These are phyloP conservation scores for Aspergillus pseudotamarii DNA, from an alignment of 2,329 filamentous ascomycete genomes.

Conservation along the genomic window DNA sequence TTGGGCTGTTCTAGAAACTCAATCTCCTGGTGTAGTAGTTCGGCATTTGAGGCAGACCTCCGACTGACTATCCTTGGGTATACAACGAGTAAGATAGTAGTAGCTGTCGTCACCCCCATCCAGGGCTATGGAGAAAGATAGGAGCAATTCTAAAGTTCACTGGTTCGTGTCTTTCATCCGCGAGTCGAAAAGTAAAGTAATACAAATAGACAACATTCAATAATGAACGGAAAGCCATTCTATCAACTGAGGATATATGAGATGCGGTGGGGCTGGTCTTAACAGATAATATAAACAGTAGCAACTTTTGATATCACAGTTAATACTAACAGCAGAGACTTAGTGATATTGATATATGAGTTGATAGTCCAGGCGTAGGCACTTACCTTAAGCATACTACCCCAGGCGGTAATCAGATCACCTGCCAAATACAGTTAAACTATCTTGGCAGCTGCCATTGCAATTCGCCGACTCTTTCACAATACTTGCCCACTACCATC, in stretches of 20 bases:
- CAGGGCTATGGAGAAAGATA: no score
- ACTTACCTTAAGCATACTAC: not conserved
- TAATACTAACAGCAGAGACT: not conserved
- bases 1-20: not conserved
- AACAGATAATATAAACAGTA: not conserved
- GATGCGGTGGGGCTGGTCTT: not conserved
- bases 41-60: no score
- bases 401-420: not conserved
- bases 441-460: not conserved
- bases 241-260: not conserved
- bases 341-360: not conserved
- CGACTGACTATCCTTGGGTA: no score
- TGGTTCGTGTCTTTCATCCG: not conserved
- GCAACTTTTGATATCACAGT: not conserved
- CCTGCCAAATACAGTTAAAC: not conserved
- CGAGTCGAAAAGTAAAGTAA: not conserved
- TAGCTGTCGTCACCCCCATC: no score
- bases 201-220: not conserved
- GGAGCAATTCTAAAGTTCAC: not conserved
- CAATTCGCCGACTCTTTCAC: not conserved
- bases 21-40: not conserved
- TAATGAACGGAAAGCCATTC: not conserved
- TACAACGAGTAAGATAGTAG: no score
- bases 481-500: not conserved
- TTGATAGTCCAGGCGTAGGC: not conserved